Conservation (phyloP, 176 grass and related monocot species). For the Urochloa ruziziensis region DNA sequence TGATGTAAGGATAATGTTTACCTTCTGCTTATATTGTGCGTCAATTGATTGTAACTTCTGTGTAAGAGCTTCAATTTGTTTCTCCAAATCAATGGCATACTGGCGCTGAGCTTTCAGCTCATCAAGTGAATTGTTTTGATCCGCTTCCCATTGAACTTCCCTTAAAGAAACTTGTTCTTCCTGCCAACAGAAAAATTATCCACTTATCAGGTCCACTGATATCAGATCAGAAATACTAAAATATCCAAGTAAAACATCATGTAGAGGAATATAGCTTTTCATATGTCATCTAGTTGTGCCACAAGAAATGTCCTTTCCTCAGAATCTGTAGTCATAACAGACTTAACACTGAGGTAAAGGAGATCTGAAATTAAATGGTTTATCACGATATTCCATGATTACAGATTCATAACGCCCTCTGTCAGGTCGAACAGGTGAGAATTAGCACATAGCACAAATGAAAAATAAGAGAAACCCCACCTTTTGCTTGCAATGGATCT, state of each 20-base stretch:
- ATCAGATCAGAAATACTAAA: background rate
- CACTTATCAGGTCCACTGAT: background rate
- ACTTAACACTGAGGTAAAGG: background rate
- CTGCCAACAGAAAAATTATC: conserved; percentile 8
- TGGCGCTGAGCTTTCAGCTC: conserved; percentile 42
- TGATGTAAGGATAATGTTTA: conserved; percentile 20
- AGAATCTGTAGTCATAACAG: background rate
- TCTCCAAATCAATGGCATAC: conserved; percentile 37
- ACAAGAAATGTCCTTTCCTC: background rate
- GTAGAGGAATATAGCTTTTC: background rate
- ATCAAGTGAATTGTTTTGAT: conserved; percentile 23
- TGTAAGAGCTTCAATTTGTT: conserved; percentile 42
- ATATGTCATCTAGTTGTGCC: background rate
- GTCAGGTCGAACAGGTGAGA: conserved; percentile 13
- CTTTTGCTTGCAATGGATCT: conserved; percentile 55
- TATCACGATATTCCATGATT: too few relatives aligned
- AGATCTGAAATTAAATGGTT: background rate
- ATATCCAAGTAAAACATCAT: background rate
- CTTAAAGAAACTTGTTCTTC: conserved; percentile 41
- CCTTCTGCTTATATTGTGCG: conserved; percentile 49
- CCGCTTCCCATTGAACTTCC: conserved; percentile 31
- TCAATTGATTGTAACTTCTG: conserved; percentile 41
- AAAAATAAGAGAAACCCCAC: conserved; percentile 22
- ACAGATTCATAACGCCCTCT: background rate
- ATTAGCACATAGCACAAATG: conserved; percentile 14